Percentiles rank a stretch among this genome's conserved stretches.
Conservation (phyloP, 2,329 filamentous ascomycete genomes). For the Clarireedia sp. region DNA sequence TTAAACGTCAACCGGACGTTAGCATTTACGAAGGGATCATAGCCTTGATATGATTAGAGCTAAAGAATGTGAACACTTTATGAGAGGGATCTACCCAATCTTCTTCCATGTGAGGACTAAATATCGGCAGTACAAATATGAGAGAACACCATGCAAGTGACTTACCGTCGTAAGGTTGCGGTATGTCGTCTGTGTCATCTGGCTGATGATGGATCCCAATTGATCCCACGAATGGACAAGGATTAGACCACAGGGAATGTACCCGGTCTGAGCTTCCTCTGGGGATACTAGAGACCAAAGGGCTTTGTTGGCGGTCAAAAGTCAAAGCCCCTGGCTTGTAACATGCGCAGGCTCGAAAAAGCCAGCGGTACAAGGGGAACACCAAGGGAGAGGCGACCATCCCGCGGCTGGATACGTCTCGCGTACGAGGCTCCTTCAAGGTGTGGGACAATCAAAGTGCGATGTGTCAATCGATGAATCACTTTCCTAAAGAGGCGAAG, state of each 20-base stretch:
- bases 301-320: constrained; percentile 27
- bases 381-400: constrained; percentile 7
- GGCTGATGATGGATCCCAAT: constrained; percentile 21
- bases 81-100: constrained; percentile 19
- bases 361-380: constrained; percentile 18
- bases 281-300: constrained; percentile 20
- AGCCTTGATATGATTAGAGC: constrained; percentile 14
- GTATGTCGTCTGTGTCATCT: constrained; percentile 31
- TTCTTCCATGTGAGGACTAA: constrained; percentile 23
- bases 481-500: constrained; percentile 6
- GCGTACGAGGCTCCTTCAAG: constrained; percentile 10
- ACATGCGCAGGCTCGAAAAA: constrained; percentile 21
- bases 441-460: constrained; percentile 22
- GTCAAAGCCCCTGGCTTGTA: constrained; percentile 26
- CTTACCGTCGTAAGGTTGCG: constrained; percentile 25
- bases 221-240: constrained; percentile 22
- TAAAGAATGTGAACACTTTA: constrained; percentile 14
- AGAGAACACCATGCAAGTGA: constrained; percentile 26
- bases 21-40: constrained; percentile 16
- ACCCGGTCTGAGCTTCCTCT: constrained; percentile 28
- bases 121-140: constrained; percentile 27
- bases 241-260: constrained; percentile 15
- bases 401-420: constrained; percentile 9
- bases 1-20: constrained; percentile 13
- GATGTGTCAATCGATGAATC: constrained; percentile 11